Conservation (phyloP, 345 rosid genomes). For the Melastoma malabathricum region DNA sequence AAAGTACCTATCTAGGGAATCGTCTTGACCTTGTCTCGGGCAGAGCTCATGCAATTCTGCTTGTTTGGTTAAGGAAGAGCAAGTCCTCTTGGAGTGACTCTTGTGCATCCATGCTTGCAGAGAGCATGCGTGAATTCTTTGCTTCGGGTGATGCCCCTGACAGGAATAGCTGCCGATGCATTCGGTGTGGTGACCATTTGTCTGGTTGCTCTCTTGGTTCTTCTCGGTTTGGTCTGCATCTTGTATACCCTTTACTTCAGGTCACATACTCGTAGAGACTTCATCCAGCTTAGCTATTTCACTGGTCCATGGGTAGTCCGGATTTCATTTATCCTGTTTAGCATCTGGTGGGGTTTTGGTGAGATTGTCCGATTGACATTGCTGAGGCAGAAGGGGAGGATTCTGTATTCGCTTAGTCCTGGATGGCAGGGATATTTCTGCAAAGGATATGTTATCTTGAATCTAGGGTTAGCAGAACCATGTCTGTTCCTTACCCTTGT, state of each 20-base stretch:
- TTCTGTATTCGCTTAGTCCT: conserved; percentile 36
- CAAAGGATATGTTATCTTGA: conserved; percentile 82
- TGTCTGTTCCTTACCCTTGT: conserved; percentile 76
- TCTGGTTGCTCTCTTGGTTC: conserved; percentile 57
- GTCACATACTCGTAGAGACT: conserved; percentile 46
- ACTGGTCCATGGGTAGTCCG: conserved; percentile 89
- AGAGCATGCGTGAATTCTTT: conserved; percentile 99
- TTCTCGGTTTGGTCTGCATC: conserved; percentile 73
- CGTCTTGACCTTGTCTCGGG: conserved; percentile 6
- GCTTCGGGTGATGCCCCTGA: conserved; percentile 99
- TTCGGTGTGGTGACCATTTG: conserved; percentile 94
- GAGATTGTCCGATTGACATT: conserved; percentile 68
- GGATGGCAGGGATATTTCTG: conserved; percentile 84
- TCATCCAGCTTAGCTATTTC: conserved; percentile 58
- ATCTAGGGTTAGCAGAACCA: conserved; percentile 95
- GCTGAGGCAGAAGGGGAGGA: conserved; percentile 45
- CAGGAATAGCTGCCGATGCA: conserved; percentile 83
- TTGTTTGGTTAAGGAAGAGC: conserved; percentile 22
- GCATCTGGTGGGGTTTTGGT: conserved; percentile 88
- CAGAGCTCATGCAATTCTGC: conserved; percentile 9
- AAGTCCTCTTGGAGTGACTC: conserved; percentile 26
- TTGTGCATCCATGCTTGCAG: conserved; percentile 95
- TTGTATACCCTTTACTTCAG: conserved; percentile 70
- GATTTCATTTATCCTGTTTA: conserved; percentile 42
- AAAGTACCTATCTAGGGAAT: background rate